phyloP scores from a whole-genome alignment of 352 stramenopile species.

The Phytophthora citricola region DNA sequence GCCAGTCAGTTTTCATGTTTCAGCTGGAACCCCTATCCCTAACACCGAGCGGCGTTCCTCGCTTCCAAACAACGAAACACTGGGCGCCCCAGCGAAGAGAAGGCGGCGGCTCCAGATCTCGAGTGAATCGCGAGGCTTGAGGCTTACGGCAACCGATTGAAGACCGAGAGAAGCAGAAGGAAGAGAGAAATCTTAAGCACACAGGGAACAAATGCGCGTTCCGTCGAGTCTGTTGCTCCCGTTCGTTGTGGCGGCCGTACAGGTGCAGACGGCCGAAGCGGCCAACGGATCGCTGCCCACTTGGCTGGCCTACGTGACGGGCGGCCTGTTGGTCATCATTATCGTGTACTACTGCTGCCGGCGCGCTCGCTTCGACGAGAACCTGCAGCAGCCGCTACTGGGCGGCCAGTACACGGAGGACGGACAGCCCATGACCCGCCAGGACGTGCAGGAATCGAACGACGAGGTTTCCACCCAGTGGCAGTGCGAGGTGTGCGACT shows the following conservation, averaged over 20 bases:
- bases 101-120: constrained; percentile 24
- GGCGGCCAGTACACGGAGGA: constrained; percentile 90
- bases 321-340: constrained; percentile 84
- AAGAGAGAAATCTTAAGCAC: too few relatives aligned
- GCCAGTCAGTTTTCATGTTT: constrained; percentile 32
- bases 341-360: constrained; percentile 92
- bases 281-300: constrained; percentile 66
- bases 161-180: neutral
- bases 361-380: constrained; percentile 86
- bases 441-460: constrained; percentile 85
- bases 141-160: too few relatives aligned
- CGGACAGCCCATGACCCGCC: constrained; percentile 84
- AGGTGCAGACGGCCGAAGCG: constrained; percentile 27
- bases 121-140: neutral
- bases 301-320: constrained; percentile 88
- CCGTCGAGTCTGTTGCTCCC: constrained; percentile 40
- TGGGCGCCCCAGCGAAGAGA: constrained; percentile 5
- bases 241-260: constrained; percentile 41
- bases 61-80: constrained; percentile 28
- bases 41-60: constrained; percentile 10
- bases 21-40: constrained; percentile 24
- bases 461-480: constrained; percentile 86
- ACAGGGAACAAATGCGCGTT: constrained; percentile 16
- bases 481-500: constrained; percentile 91
- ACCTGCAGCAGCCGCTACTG: constrained; percentile 83